A percentile compares a stretch with the other conserved stretches of the same genome.
Conservation (phyloP, 2,329 filamentous ascomycete genomes). For the Diaporthe humulicola region DNA sequence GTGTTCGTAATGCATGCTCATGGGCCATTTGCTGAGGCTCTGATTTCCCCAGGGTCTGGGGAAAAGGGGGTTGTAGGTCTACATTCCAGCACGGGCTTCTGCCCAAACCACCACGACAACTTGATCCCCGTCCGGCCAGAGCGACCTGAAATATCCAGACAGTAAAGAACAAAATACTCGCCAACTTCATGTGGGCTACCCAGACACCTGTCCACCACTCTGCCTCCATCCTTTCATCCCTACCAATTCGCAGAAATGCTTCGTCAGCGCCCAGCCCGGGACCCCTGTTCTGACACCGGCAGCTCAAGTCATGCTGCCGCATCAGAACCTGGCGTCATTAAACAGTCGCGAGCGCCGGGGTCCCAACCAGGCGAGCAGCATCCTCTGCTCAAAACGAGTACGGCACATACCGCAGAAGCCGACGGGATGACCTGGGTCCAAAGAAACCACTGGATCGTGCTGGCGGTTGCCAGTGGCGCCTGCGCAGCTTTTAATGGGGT, state of each 20-base stretch:
- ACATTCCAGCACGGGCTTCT: conserved; percentile 12
- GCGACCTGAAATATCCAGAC: background rate
- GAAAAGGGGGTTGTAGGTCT: background rate
- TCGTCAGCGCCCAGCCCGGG: conserved; percentile 42
- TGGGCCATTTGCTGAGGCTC: background rate
- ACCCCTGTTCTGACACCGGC: conserved; percentile 36
- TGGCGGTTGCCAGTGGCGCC: conserved; percentile 80
- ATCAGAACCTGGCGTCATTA: conserved; percentile 16
- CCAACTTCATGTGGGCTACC: background rate
- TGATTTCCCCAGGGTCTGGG: background rate
- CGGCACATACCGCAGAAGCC: conserved; percentile 26
- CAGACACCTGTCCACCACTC: background rate
- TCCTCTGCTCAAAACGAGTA: conserved; percentile 43
- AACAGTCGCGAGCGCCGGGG: conserved; percentile 19
- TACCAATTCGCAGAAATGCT: conserved; percentile 40
- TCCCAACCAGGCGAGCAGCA: conserved; percentile 41
- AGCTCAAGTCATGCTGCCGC: conserved; percentile 15
- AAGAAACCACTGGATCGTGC: conserved; percentile 71
- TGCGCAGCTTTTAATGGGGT: conserved; percentile 87
- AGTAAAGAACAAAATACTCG: background rate
- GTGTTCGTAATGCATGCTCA: background rate
- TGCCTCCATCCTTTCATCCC: conserved; percentile 35
- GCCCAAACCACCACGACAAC: background rate
- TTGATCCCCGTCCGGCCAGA: background rate
- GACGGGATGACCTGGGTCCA: conserved; percentile 46